Percentiles rank a stretch among this genome's conserved stretches.
phyloP scores from a whole-genome alignment of 371 early-diverging fungal species.

The Mucor racemosus region DNA sequence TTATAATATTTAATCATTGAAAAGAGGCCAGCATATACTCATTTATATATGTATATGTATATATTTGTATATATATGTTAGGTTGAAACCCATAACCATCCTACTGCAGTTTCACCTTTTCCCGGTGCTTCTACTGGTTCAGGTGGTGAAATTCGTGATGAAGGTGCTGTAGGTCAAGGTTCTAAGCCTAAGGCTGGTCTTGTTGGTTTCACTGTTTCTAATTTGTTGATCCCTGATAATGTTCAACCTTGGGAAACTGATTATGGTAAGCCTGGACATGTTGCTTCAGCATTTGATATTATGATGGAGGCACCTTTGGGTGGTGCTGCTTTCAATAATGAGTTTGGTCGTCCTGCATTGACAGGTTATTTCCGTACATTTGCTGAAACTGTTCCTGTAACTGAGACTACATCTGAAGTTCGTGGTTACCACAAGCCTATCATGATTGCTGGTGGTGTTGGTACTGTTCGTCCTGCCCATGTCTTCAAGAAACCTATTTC shows the following conservation, averaged over 20 bases:
- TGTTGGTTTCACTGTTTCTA: constrained; percentile 92
- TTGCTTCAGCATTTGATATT: constrained; percentile 91
- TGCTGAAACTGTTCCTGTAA: constrained; percentile 69
- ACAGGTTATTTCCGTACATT: constrained; percentile 97
- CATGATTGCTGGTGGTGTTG: constrained; percentile 98
- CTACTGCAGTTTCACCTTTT: constrained; percentile 96
- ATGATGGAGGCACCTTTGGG: constrained; percentile 97
- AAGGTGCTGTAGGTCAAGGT: constrained; percentile 95
- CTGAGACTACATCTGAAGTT: constrained; percentile 60
- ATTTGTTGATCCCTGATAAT: constrained; percentile 88
- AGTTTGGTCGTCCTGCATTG: constrained; percentile 96
- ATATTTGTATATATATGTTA: constrained; percentile 15
- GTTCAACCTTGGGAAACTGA: constrained; percentile 93
- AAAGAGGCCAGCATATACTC: too few relatives aligned
- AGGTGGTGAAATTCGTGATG: constrained; percentile 98
- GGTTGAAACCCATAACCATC: constrained; percentile 99
- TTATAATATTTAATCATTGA: not conserved
- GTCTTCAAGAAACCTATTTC: constrained; percentile 83
- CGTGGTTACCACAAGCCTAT: constrained; percentile 98
- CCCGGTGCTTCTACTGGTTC: constrained; percentile 95
- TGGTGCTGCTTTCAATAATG: constrained; percentile 97
- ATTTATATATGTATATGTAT: too few relatives aligned
- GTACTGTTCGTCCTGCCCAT: constrained; percentile 86
- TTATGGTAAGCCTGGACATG: constrained; percentile 85
- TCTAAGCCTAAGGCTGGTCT: constrained; percentile 95